Evolutionary conservation across 441 rosid genomes (phyloP), one percentile per base, ranked within the genome.

Genomic region (Pelargonium australe): DNA sequence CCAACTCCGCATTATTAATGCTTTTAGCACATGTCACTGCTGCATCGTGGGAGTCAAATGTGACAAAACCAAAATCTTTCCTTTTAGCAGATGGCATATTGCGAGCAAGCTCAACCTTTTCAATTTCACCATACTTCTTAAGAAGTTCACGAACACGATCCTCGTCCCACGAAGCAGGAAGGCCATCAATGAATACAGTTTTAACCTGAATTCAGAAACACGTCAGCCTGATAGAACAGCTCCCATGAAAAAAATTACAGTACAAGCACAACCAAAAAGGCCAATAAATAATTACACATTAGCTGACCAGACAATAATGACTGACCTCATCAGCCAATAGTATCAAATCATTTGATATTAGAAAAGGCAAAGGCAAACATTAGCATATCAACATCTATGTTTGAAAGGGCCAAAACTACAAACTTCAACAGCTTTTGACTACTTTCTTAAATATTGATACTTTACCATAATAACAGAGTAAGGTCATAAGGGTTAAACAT

Each of bases 41-140:
- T 76, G 97, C 88, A 66, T 88, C 99, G 68, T 91, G 97, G 73
- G 86, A 80, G 76, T 90, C 97, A 66, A 95, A 95, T 53, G 97
- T 89, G 69, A 95, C 96, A 84, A 95, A 95, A 71, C 97, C 99
- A 73, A 88, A 94, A 83, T 94, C 97, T 82, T 86, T 92, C 79
- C 99, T 86, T 83, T 85, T 88, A 25, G 97, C 99, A 76, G 95
- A 88, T 73, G 97, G 97, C 99, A 94, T 91, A 69, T 89, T 94
- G 68, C 97, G 85, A 1, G 99, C 96, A 87, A 94, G 97, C 81
- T 94, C 99, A 71, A 94, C 67, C 83, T 90, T 94, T 73, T 86
- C 97, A 72, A 94, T 77, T 75, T 82, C 84, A 37, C 99, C 99
- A 76, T 86, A 89, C 68, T 70, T 78, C 83, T 87, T 88, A 31